A percentile compares a stretch with the other conserved stretches of the same genome.
Conservation (phyloP, 441 rosid species). For the Metrosideros polymorpha region DNA sequence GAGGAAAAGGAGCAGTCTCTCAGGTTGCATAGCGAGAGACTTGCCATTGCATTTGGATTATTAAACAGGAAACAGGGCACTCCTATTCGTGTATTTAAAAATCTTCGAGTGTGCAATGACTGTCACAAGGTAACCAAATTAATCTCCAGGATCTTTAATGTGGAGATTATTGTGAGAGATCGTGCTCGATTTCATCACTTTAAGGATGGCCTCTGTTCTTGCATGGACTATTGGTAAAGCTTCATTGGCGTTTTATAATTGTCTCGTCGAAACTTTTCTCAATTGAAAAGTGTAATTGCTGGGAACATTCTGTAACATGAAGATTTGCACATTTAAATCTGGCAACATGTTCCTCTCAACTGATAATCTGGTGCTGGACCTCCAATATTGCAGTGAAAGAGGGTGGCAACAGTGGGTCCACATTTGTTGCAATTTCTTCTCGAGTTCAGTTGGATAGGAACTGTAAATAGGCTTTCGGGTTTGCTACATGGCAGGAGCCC, state of each 20-base stretch:
- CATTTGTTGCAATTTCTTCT: background rate
- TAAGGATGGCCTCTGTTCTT: conserved; percentile 63
- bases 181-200: conserved; percentile 72
- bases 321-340: background rate
- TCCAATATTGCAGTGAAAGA: background rate
- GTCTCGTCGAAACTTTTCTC: background rate
- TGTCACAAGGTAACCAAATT: conserved; percentile 64
- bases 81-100: conserved; percentile 65
- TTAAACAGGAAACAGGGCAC: conserved; percentile 43
- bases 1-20: conserved; percentile 36
- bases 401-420: background rate
- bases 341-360: background rate
- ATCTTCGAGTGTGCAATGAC: conserved; percentile 67
- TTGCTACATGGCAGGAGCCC: background rate
- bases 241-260: background rate
- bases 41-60: conserved; percentile 73
- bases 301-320: background rate
- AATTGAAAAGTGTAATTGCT: background rate
- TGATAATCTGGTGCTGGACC: background rate
- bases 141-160: conserved; percentile 45
- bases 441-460: background rate
- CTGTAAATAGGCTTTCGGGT: background rate
- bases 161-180: conserved; percentile 71
- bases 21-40: conserved; percentile 69
- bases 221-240: conserved; percentile 58